Conservation (phyloP, 305 asterid genomes). For the Fraxinus dipetala region DNA sequence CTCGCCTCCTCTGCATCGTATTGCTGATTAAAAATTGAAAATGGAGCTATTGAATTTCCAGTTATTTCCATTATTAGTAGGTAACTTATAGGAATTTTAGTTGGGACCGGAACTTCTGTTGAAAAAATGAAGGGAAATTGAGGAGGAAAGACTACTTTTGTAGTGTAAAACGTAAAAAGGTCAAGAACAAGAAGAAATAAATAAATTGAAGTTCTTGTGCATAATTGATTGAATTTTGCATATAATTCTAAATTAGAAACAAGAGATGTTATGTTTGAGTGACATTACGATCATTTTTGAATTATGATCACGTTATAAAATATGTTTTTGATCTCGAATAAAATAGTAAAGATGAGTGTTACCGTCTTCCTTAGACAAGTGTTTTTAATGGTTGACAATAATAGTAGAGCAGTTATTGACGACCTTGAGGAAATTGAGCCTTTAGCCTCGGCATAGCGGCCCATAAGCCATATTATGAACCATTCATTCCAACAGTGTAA, state of each 20-base stretch:
- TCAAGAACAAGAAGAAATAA: neutral
- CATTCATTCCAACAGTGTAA: neutral
- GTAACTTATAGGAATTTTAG: neutral
- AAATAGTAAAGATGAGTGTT: no score
- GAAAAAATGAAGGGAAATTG: neutral
- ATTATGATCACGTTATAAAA: neutral
- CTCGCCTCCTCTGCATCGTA: neutral
- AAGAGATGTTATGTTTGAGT: neutral
- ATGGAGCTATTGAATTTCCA: neutral
- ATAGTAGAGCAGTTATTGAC: neutral
- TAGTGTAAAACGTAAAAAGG: neutral
- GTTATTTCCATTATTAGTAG: neutral
- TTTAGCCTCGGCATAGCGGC: neutral
- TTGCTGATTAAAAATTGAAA: neutral
- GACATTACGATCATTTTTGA: neutral
- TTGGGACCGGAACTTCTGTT: neutral
- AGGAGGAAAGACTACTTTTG: neutral
- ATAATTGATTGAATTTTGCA: neutral
- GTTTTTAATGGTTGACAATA: neutral
- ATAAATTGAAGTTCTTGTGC: neutral
- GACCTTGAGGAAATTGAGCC: neutral
- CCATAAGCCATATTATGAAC: neutral
- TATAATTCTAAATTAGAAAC: neutral
- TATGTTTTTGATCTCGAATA: neutral
- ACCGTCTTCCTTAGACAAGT: neutral